A percentile compares a stretch with the other conserved stretches of the same genome.
Evolutionary conservation across 148 eudicot species (phyloP).

Genomic region (Camellia sinensis): DNA sequence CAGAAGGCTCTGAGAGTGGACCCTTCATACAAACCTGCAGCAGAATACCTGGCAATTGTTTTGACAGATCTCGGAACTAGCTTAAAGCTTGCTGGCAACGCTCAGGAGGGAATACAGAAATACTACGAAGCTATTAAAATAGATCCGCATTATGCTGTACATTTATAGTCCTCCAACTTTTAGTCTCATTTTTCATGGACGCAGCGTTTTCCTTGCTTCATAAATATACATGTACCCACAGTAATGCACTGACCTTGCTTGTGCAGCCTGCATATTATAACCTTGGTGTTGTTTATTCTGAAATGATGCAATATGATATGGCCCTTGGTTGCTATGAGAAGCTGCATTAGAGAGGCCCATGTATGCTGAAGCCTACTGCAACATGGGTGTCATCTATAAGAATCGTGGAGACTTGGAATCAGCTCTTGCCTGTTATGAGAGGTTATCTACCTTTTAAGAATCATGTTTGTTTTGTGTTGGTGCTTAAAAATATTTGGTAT

Average conservation of each 20-base stretch:
- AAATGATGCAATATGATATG: conserved; percentile 94
- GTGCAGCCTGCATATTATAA: conserved; percentile 99
- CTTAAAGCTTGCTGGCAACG: conserved; percentile 94
- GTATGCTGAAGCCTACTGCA: conserved; percentile 99
- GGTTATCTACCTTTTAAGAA: conserved; percentile 38
- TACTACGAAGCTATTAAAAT: conserved; percentile 93
- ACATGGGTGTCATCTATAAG: conserved; percentile 97
- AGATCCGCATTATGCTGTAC: conserved; percentile 96
- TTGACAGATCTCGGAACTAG: conserved; percentile 96
- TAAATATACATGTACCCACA: not conserved
- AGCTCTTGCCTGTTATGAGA: conserved; percentile 96
- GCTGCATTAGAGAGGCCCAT: conserved; percentile 96
- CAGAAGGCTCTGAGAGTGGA: conserved; percentile 88
- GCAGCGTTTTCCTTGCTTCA: not conserved
- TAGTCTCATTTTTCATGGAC: conserved; percentile 9
- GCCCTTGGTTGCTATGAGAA: conserved; percentile 93
- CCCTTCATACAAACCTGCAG: conserved; percentile 84
- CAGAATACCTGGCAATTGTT: conserved; percentile 92
- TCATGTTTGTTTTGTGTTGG: not conserved
- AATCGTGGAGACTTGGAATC: conserved; percentile 94
- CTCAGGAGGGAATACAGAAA: conserved; percentile 93
- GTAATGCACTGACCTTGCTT: conserved; percentile 24
- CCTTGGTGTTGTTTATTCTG: conserved; percentile 99
- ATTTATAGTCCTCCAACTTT: conserved; percentile 4
- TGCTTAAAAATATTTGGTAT: conserved; percentile 10